phyloP scores from a whole-genome alignment of 768 basidiomycete genomes.

The Gymnopilus junonius region DNA sequence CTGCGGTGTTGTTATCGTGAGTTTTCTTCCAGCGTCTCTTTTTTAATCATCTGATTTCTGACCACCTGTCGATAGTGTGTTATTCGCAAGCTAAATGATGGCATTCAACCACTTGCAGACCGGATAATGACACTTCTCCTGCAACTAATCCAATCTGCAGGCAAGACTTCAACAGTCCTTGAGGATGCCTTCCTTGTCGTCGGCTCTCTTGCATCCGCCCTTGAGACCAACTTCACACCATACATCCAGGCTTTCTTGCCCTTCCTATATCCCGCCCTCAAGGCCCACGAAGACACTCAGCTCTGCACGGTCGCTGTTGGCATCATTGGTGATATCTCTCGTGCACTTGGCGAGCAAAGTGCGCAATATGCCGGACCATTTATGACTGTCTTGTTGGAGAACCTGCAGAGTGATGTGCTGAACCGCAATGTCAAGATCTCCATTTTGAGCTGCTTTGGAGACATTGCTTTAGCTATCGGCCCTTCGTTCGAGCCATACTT shows the following conservation, averaged over 20 bases:
- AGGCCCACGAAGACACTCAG: slow-evolving; percentile 93
- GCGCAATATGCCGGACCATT: slow-evolving; percentile 84
- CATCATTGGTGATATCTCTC: slow-evolving; percentile 94
- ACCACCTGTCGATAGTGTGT: slow-evolving; percentile 59
- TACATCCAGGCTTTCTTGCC: slow-evolving; percentile 88
- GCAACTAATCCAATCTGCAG: slow-evolving; percentile 81
- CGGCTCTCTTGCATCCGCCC: slow-evolving; percentile 83
- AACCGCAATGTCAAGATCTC: slow-evolving; percentile 96
- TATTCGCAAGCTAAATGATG: slow-evolving; percentile 79
- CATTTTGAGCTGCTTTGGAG: slow-evolving; percentile 95
- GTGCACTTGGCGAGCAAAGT: slow-evolving; percentile 86
- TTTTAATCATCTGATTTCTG: not conserved
- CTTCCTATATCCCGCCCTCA: slow-evolving; percentile 86
- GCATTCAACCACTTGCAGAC: slow-evolving; percentile 88
- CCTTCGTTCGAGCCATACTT: slow-evolving; percentile 87
- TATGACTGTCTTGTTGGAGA: slow-evolving; percentile 91
- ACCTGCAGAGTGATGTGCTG: slow-evolving; percentile 87
- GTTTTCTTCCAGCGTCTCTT: slow-evolving; percentile 31
- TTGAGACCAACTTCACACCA: slow-evolving; percentile 78
- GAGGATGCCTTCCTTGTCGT: slow-evolving; percentile 97
- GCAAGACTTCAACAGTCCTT: slow-evolving; percentile 92
- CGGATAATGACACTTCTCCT: slow-evolving; percentile 94
- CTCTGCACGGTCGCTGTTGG: slow-evolving; percentile 96
- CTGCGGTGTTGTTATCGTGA: slow-evolving; percentile 85
- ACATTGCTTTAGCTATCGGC: slow-evolving; percentile 93